These are phyloP conservation scores for Elaeis oleifera DNA, from an alignment of 202 grass and related monocot species.

Conservation along the genomic window DNA sequence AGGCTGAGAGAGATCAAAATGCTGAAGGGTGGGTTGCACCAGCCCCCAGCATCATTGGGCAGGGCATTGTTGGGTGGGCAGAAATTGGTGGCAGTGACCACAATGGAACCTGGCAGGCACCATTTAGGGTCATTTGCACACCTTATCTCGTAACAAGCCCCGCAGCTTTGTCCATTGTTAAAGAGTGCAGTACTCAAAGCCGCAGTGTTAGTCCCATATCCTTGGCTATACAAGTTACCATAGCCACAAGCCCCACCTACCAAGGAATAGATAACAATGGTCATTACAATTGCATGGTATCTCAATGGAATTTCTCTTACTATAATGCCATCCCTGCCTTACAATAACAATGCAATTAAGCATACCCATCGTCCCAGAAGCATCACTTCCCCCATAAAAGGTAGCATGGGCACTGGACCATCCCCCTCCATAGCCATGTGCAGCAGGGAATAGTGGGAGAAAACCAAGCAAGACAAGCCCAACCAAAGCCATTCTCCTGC, in stretches of 20 bases:
- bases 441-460: background rate
- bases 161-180: constrained; percentile 11
- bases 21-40: constrained; percentile 10
- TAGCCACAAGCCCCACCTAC: constrained; percentile 21
- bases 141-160: constrained; percentile 9
- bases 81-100: constrained; percentile 20
- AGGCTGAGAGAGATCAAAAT: constrained; percentile 17
- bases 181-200: constrained; percentile 12
- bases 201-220: constrained; percentile 13
- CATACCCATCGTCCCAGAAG: constrained; percentile 7
- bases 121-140: background rate
- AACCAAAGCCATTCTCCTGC: constrained; percentile 23
- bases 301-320: background rate
- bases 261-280: background rate
- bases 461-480: background rate
- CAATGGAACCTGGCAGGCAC: constrained; percentile 6
- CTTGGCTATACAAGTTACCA: constrained; percentile 19
- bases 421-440: background rate
- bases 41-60: background rate
- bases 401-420: constrained; percentile 3
- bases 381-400: constrained; percentile 1
- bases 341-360: background rate
- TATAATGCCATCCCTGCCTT: background rate
- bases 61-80: constrained; percentile 8
- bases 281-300: background rate